Conservation (phyloP, 192 early-diverging fungal species). For the Coemansia sp. region DNA sequence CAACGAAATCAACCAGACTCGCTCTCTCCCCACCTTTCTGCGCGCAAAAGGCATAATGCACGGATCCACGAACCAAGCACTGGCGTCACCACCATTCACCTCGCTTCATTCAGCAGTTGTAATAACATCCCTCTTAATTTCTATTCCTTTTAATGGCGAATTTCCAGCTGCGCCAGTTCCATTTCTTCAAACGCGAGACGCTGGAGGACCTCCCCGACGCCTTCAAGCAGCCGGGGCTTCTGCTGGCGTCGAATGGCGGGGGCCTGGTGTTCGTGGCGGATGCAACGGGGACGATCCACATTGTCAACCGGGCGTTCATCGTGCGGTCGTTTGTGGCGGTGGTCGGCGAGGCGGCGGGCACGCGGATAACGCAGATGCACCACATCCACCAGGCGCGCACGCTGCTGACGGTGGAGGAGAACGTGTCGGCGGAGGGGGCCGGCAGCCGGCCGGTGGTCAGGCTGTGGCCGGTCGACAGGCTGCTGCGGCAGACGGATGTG, state of each 20-base stretch:
- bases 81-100: too few species aligned
- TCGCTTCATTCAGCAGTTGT: neutral
- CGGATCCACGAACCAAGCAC: too few species aligned
- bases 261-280: constrained; percentile 52
- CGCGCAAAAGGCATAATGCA: too few species aligned
- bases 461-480: constrained; percentile 50
- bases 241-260: constrained; percentile 45
- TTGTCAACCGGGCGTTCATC: constrained; percentile 65
- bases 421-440: constrained; percentile 26
- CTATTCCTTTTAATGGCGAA: constrained; percentile 30
- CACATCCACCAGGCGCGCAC: constrained; percentile 77
- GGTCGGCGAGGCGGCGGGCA: constrained; percentile 55
- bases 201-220: constrained; percentile 44
- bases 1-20: too few species aligned
- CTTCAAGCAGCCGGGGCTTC: constrained; percentile 45
- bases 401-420: constrained; percentile 69
- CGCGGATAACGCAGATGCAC: constrained; percentile 79
- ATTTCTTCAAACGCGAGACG: constrained; percentile 53
- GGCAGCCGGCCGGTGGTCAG: constrained; percentile 32
- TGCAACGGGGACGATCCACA: constrained; percentile 56
- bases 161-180: constrained; percentile 55
- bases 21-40: too few species aligned
- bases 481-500: constrained; percentile 38
- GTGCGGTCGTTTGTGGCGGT: constrained; percentile 64
- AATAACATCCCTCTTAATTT: neutral